A percentile compares a stretch with the other conserved stretches of the same genome.
phyloP scores from a whole-genome alignment of 2,329 filamentous ascomycete genomes.

The Fulvia fulva region DNA sequence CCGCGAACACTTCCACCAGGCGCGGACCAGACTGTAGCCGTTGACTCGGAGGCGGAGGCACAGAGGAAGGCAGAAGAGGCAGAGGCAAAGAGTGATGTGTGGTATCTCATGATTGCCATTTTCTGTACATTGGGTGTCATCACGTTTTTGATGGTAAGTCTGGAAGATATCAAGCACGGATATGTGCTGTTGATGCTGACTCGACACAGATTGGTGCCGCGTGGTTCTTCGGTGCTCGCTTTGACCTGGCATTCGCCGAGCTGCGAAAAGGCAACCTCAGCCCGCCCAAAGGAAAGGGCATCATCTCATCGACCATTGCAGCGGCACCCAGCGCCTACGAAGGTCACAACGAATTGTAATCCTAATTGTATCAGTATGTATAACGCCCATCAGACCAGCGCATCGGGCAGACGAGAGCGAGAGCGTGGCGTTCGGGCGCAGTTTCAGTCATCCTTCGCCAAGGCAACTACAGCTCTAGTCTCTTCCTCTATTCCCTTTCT shows the following conservation, averaged over 20 bases:
- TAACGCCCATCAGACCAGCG: neutral
- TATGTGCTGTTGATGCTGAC: constrained; percentile 8
- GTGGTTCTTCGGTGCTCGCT: constrained; percentile 75
- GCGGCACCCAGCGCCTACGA: constrained; percentile 16
- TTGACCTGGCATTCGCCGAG: constrained; percentile 65
- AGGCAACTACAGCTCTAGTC: neutral
- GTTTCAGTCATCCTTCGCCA: neutral
- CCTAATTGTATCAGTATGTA: constrained; percentile 14
- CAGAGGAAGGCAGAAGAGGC: constrained; percentile 50
- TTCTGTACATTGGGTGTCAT: constrained; percentile 67
- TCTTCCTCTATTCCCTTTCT: neutral
- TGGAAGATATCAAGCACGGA: neutral
- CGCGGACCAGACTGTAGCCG: constrained; percentile 35
- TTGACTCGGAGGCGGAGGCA: constrained; percentile 53
- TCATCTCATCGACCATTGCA: constrained; percentile 9
- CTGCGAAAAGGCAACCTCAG: constrained; percentile 44
- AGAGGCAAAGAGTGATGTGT: constrained; percentile 52
- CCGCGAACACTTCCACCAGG: constrained; percentile 49
- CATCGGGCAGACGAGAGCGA: neutral
- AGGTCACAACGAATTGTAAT: constrained; percentile 27
- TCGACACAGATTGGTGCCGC: constrained; percentile 65
- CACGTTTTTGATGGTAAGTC: constrained; percentile 72
- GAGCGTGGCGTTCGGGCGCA: neutral
- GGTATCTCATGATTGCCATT: constrained; percentile 64
- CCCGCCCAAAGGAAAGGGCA: constrained; percentile 16